Evolutionary conservation across 169 alveolate genomes (phyloP).

Genomic region (Plasmodium fragile): DNA sequence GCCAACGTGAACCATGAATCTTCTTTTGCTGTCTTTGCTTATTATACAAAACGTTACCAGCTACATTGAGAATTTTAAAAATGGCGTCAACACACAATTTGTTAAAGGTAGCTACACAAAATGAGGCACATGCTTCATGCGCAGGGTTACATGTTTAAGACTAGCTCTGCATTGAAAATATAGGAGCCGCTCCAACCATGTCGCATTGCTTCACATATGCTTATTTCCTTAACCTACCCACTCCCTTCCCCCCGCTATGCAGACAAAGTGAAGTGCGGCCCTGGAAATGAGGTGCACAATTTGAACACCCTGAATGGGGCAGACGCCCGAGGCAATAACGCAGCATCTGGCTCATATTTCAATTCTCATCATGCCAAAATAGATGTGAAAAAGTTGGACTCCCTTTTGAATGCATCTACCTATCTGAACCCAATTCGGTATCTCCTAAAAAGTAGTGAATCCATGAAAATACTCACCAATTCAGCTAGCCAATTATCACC

Average conservation of each 20-base stretch:
- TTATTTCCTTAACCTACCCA: not conserved
- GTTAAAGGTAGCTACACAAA: slow-evolving; percentile 20
- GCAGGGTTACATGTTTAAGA: too few species aligned
- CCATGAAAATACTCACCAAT: not conserved
- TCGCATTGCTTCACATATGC: not conserved
- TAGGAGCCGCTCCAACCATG: too few species aligned
- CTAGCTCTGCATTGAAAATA: too few species aligned
- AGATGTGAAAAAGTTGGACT: not conserved
- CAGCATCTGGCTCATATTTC: not conserved
- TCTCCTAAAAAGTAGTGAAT: slow-evolving; percentile 7
- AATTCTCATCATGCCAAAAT: not conserved
- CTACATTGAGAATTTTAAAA: slow-evolving; percentile 40
- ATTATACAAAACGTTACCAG: slow-evolving; percentile 33
- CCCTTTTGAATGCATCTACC: not conserved
- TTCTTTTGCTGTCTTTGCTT: slow-evolving; percentile 42
- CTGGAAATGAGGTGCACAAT: not conserved
- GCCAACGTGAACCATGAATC: slow-evolving; percentile 33
- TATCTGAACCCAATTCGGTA: not conserved
- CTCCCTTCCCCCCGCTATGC: not conserved
- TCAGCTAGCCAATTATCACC: not conserved
- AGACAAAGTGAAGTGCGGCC: not conserved
- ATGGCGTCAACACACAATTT: slow-evolving; percentile 9
- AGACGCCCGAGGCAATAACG: not conserved
- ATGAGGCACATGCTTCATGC: not conserved
- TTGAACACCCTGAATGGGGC: not conserved